Conservation (phyloP, 2,329 filamentous ascomycete species). For the Rutstroemia sp. region DNA sequence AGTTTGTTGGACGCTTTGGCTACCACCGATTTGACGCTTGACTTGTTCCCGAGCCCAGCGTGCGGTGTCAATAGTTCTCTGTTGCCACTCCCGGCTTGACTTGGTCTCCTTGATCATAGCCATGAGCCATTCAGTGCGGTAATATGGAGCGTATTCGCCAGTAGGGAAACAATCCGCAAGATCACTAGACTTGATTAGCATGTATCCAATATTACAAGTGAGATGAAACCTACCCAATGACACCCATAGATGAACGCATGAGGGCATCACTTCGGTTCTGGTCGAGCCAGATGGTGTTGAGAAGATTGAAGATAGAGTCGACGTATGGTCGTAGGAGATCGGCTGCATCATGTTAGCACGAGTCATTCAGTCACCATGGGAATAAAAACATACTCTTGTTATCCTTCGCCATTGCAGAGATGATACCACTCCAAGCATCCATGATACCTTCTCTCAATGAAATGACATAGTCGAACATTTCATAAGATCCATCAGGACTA, state of each 20-base stretch:
- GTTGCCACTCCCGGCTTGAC: conserved; percentile 76
- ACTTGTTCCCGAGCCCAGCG: conserved; percentile 97
- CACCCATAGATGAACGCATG: conserved; percentile 91
- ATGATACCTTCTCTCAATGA: conserved; percentile 95
- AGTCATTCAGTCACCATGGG: background rate
- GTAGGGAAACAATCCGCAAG: conserved; percentile 89
- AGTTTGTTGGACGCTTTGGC: conserved; percentile 28
- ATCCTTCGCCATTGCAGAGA: conserved; percentile 84
- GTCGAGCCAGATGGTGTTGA: conserved; percentile 74
- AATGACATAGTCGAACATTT: conserved; percentile 95
- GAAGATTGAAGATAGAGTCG: conserved; percentile 76
- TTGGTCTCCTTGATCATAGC: conserved; percentile 87
- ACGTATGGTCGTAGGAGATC: conserved; percentile 69
- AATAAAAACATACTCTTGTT: conserved; percentile 55
- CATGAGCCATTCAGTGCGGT: conserved; percentile 87
- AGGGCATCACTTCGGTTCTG: conserved; percentile 84
- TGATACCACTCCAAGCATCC: conserved; percentile 97
- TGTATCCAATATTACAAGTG: background rate
- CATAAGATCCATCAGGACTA: conserved; percentile 73
- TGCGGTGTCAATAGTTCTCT: conserved; percentile 85
- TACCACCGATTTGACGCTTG: conserved; percentile 71
- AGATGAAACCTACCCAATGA: conserved; percentile 70
- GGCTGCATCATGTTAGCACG: conserved; percentile 41
- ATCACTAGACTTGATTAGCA: conserved; percentile 51
- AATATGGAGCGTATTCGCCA: conserved; percentile 75